Conservation (phyloP, 192 early-diverging fungal genomes). For the Entomortierella chlamydospora region DNA sequence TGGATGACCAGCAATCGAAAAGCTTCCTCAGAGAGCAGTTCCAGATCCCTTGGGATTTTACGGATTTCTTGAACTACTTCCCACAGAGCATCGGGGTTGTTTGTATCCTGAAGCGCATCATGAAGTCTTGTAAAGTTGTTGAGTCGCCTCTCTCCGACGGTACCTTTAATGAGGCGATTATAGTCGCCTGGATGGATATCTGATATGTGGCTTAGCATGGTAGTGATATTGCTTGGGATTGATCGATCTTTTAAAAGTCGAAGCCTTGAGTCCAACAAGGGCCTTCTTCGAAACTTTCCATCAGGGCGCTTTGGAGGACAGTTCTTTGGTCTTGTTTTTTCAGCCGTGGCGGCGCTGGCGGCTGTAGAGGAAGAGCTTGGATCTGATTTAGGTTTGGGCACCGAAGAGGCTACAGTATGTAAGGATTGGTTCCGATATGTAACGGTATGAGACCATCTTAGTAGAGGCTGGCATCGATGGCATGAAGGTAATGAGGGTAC, state of each 20-base stretch:
- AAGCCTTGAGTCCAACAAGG: not conserved
- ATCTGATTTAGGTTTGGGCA: not conserved
- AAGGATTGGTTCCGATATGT: not conserved
- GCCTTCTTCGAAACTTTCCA: not conserved
- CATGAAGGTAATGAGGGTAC: not conserved
- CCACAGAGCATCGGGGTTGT: constrained; percentile 29
- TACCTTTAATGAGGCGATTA: not conserved
- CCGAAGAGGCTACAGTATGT: not conserved
- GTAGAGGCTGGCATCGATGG: not conserved
- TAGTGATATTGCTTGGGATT: not conserved
- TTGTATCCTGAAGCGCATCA: constrained; percentile 17
- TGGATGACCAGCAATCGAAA: constrained; percentile 21
- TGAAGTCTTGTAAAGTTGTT: constrained; percentile 16
- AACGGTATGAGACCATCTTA: not conserved
- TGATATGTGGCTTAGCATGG: constrained; percentile 19
- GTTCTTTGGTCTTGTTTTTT: not conserved
- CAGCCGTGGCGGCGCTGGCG: not conserved
- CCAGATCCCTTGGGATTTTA: constrained; percentile 3
- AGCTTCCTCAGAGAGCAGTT: constrained; percentile 11
- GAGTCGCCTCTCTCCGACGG: constrained; percentile 5
- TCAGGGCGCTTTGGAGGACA: not conserved
- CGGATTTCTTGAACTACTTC: constrained; percentile 29
- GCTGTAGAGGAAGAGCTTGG: not conserved
- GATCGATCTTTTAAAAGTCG: not conserved
- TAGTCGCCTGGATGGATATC: constrained; percentile 3